A percentile compares a stretch with the other conserved stretches of the same genome.
Conservation (phyloP, 352 stramenopile genomes). For the Phytophthora cactorum region DNA sequence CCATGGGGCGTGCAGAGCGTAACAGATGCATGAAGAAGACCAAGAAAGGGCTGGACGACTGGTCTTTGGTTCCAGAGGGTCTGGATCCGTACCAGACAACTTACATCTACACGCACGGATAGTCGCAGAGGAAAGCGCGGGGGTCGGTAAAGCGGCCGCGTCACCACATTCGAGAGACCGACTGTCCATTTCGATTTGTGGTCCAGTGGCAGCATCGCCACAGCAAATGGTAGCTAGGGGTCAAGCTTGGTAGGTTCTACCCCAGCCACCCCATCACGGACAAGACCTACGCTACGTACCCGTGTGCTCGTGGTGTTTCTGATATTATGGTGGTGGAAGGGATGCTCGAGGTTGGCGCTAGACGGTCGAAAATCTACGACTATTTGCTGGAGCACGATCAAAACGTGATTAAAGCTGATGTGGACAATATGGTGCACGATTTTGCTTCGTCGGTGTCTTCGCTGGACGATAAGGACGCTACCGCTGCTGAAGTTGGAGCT, state of each 20-base stretch:
- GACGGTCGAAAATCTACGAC: conserved; percentile 16
- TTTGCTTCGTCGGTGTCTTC: not conserved
- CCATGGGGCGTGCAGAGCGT: not conserved
- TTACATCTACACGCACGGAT: not conserved
- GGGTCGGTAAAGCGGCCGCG: not conserved
- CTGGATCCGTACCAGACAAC: not conserved
- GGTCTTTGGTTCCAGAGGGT: not conserved
- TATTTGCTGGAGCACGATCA: conserved; percentile 25
- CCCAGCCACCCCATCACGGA: conserved; percentile 11
- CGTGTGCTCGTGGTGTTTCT: not conserved
- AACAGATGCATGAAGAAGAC: not conserved
- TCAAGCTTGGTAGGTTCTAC: conserved; percentile 17
- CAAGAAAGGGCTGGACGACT: not conserved
- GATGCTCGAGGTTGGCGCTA: conserved; percentile 15
- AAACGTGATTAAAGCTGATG: conserved; percentile 24
- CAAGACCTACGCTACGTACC: conserved; percentile 3
- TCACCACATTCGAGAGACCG: conserved; percentile 9
- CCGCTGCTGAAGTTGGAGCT: not conserved
- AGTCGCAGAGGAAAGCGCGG: not conserved
- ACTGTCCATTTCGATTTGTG: conserved; percentile 18
- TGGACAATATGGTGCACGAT: conserved; percentile 9
- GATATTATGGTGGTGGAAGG: not conserved
- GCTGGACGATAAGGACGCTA: conserved; percentile 14
- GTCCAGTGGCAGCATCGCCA: conserved; percentile 3
- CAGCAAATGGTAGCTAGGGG: not conserved